These are phyloP conservation scores for Diplotaxis tenuifolia DNA, from an alignment of 345 rosid genomes.

Conservation along the genomic window DNA sequence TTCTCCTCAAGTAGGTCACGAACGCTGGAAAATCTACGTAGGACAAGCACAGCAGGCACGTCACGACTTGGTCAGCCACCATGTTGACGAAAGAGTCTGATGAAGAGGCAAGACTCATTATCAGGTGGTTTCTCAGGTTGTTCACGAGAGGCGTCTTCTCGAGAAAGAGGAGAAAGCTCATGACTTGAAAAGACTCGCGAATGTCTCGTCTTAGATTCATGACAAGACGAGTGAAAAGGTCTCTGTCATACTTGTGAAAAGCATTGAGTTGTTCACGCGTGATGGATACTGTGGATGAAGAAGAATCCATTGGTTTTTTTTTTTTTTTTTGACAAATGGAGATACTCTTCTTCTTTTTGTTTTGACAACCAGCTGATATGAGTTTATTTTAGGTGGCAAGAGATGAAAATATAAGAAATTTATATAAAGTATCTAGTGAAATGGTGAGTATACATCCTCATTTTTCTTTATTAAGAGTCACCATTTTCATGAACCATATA, in stretches of 20 bases:
- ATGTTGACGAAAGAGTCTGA: slow-evolving; percentile 37
- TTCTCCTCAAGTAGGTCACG: neutral
- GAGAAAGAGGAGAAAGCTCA: slow-evolving; percentile 62
- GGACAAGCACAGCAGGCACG: slow-evolving; percentile 44
- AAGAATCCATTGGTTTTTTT: slow-evolving; percentile 18
- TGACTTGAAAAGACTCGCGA: slow-evolving; percentile 46
- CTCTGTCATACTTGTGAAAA: slow-evolving; percentile 57
- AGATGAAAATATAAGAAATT: neutral
- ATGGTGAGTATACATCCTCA: no score
- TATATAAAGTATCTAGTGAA: neutral
- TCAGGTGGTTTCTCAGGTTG: slow-evolving; percentile 35
- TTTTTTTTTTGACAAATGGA: neutral
- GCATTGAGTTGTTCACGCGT: slow-evolving; percentile 43
- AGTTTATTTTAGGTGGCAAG: neutral
- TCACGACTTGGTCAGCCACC: slow-evolving; percentile 51
- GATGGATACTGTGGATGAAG: neutral
- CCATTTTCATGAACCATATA: neutral
- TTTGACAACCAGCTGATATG: neutral
- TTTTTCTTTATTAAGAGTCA: no score
- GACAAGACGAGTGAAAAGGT: slow-evolving; percentile 47
- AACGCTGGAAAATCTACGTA: slow-evolving; percentile 8
- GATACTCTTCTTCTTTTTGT: neutral
- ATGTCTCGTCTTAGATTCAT: slow-evolving; percentile 46
- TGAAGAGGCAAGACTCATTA: slow-evolving; percentile 21
- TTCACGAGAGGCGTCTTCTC: slow-evolving; percentile 35